Evolutionary conservation across 345 rosid species (phyloP).

Genomic region (Viola odorata): DNA sequence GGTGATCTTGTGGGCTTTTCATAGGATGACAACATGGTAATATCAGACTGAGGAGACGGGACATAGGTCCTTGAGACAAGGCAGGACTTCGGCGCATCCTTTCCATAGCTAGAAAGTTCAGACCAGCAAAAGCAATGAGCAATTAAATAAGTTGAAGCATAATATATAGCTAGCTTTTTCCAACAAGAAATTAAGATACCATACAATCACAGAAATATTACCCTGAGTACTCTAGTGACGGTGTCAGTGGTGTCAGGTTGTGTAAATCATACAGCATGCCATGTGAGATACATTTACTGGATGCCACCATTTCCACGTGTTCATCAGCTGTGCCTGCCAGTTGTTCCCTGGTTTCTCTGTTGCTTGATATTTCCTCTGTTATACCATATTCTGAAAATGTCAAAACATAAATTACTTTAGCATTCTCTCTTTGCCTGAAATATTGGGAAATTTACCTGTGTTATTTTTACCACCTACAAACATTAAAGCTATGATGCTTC

Average conservation of each 20-base stretch:
- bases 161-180: neutral
- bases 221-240: conserved; percentile 43
- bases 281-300: conserved; percentile 18
- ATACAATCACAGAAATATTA: conserved; percentile 17
- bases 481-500: neutral
- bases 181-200: conserved; percentile 1
- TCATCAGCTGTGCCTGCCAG: conserved; percentile 15
- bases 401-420: conserved; percentile 6
- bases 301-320: conserved; percentile 20
- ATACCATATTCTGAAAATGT: conserved; percentile 31
- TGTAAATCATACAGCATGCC: conserved; percentile 24
- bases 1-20: conserved; percentile 22
- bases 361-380: conserved; percentile 27
- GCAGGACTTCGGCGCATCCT: conserved; percentile 31
- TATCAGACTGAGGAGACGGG: conserved; percentile 32
- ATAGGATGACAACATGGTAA: conserved; percentile 23
- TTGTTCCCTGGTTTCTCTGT: conserved; percentile 17
- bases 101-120: conserved; percentile 29
- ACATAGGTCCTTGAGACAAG: conserved; percentile 22
- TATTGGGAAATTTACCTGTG: neutral
- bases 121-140: conserved; percentile 1
- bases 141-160: neutral
- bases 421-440: neutral
- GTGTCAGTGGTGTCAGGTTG: conserved; percentile 39
- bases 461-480: conserved; percentile 1